phyloP scores from a whole-genome alignment of 495 filamentous ascomycete species.

The Annulohypoxylon moriforme region DNA sequence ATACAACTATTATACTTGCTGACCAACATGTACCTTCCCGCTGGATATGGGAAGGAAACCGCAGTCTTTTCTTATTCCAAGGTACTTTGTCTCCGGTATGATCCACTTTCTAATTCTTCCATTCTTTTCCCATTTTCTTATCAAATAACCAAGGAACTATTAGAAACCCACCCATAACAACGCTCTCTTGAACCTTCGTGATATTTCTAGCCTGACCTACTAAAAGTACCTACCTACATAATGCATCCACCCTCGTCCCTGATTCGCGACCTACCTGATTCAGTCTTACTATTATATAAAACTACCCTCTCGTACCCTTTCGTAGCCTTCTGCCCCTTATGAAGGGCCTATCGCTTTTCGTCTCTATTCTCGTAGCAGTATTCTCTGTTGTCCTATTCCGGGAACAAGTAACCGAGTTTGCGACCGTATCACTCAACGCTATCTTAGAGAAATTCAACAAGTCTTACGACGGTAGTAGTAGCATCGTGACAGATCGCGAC shows the following conservation, averaged over 20 bases:
- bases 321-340: conserved; percentile 39
- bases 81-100: background rate
- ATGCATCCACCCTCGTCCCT: conserved; percentile 41
- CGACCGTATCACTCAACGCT: conserved; percentile 35
- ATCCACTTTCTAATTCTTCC: conserved; percentile 9
- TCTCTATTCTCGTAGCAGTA: conserved; percentile 54
- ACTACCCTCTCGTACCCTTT: conserved; percentile 15
- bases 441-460: conserved; percentile 38
- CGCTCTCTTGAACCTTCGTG: too few relatives aligned
- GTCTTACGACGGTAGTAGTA: conserved; percentile 17
- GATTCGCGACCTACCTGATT: conserved; percentile 35
- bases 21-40: conserved; percentile 18
- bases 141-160: conserved; percentile 13
- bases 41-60: background rate
- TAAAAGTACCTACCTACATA: conserved; percentile 25
- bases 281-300: conserved; percentile 33
- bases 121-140: background rate
- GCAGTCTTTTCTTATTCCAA: background rate
- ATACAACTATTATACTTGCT: conserved; percentile 7
- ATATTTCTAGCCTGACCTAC: conserved; percentile 32
- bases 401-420: conserved; percentile 45
- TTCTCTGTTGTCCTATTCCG: conserved; percentile 50
- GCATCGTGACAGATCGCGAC: conserved; percentile 10
- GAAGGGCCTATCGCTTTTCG: conserved; percentile 47
- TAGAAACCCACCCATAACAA: background rate